Conservation (phyloP, 305 asterid genomes). For the Solanum chacoense region DNA sequence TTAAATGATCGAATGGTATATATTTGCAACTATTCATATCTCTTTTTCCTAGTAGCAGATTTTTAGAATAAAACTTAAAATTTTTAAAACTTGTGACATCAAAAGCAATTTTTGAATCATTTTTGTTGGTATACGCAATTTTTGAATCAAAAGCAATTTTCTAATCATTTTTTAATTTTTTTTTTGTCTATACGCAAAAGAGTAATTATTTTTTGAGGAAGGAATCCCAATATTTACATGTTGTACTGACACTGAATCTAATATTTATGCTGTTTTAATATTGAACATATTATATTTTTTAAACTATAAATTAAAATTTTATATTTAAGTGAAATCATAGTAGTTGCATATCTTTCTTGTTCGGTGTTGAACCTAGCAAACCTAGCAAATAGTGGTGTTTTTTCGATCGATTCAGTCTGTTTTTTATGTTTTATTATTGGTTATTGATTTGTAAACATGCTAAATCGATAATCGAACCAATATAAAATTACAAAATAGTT, state of each 20-base stretch:
- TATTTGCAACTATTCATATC: not conserved
- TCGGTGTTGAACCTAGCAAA: not conserved
- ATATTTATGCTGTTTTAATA: too few relatives aligned
- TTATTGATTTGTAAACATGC: too few relatives aligned
- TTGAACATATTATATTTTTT: too few relatives aligned
- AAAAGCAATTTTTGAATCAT: not conserved
- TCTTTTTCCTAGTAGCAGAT: not conserved
- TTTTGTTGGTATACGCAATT: not conserved
- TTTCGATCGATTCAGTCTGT: fast-evolving
- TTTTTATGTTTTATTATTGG: too few relatives aligned
- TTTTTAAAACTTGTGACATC: not conserved
- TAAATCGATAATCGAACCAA: too few relatives aligned
- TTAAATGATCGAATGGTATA: not conserved
- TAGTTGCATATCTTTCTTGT: not conserved
- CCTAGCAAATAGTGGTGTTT: not conserved
- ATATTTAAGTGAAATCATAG: not conserved
- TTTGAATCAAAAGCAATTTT: not conserved
- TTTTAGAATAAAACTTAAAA: not conserved
- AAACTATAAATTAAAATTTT: too few relatives aligned
- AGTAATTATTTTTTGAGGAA: not conserved
- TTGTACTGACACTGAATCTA: not conserved
- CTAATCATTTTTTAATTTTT: too few relatives aligned
- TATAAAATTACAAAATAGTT: not conserved
- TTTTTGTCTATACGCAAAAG: not conserved
- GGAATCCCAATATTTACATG: not conserved